Percentiles rank a stretch among this genome's conserved stretches.
Conservation (phyloP, 2,329 filamentous ascomycete genomes). For the Pseudogymnoascus sp. region DNA sequence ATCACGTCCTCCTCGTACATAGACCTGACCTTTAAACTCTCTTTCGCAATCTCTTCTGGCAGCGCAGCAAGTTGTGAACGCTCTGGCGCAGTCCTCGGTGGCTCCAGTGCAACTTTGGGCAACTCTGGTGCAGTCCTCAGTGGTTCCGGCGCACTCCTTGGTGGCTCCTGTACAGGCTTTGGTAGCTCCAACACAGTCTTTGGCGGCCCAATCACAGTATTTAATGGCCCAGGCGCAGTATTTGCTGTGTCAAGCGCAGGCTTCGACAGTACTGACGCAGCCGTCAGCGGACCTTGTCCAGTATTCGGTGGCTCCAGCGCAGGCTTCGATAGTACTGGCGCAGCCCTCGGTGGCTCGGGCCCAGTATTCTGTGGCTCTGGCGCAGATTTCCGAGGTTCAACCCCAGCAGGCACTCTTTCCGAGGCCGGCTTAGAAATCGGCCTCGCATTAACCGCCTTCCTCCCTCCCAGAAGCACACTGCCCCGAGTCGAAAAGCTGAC, state of each 20-base stretch:
- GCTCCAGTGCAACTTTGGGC: background rate
- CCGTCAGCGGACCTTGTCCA: too few species aligned
- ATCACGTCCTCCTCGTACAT: slow-evolving; percentile 27
- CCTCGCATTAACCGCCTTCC: slow-evolving; percentile 26
- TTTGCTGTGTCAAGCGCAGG: background rate
- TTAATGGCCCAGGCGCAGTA: background rate
- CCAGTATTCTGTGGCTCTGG: background rate
- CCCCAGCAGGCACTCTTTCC: background rate
- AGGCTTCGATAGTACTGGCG: background rate
- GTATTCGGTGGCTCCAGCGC: background rate
- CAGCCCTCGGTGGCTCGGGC: background rate
- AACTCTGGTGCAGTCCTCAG: background rate
- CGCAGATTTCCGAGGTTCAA: background rate
- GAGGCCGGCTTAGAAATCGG: background rate
- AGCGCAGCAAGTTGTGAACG: background rate
- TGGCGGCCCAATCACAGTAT: background rate
- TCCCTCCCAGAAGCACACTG: slow-evolving; percentile 52
- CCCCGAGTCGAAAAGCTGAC: slow-evolving; percentile 55
- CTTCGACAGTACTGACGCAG: background rate
- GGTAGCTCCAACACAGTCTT: background rate
- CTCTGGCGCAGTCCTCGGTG: background rate
- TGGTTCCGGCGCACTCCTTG: background rate
- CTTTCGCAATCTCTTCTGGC: slow-evolving; percentile 26
- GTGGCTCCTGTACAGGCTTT: background rate
- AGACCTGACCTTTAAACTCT: slow-evolving; percentile 29